These are phyloP conservation scores for Penstemon newberryi DNA, from an alignment of 257 asterid genomes.

Conservation along the genomic window DNA sequence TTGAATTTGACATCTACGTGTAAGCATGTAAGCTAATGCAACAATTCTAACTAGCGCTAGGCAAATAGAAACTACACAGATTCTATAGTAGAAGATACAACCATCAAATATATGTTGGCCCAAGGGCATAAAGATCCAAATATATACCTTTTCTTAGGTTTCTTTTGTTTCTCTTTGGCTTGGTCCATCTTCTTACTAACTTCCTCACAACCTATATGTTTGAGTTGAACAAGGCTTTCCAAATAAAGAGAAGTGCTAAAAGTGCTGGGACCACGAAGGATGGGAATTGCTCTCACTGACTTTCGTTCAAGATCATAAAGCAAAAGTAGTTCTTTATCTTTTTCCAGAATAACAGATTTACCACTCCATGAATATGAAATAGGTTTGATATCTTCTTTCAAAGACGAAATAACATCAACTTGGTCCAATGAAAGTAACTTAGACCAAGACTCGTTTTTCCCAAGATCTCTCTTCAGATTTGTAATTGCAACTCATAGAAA, in stretches of 20 bases:
- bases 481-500: not conserved
- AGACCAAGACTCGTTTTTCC: not conserved
- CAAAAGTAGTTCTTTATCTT: not conserved
- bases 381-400: not conserved
- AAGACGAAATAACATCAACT: not conserved
- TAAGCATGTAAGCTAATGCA: too few relatives aligned
- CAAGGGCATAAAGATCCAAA: not conserved
- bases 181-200: not conserved
- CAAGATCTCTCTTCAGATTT: not conserved
- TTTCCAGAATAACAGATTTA: not conserved
- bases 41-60: too few relatives aligned
- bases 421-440: not conserved
- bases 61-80: too few relatives aligned
- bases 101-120: not conserved
- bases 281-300: not conserved
- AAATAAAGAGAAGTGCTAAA: not conserved
- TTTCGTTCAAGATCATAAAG: not conserved
- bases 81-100: too few relatives aligned
- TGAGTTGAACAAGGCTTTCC: constrained; percentile 4
- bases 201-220: not conserved
- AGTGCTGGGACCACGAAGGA: not conserved
- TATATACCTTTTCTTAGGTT: not conserved
- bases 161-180: not conserved
- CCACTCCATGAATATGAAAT: not conserved
- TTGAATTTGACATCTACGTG: too few relatives aligned